Evolutionary conservation across 441 rosid genomes (phyloP).

Genomic region (Euphorbia schlechtendalii): DNA sequence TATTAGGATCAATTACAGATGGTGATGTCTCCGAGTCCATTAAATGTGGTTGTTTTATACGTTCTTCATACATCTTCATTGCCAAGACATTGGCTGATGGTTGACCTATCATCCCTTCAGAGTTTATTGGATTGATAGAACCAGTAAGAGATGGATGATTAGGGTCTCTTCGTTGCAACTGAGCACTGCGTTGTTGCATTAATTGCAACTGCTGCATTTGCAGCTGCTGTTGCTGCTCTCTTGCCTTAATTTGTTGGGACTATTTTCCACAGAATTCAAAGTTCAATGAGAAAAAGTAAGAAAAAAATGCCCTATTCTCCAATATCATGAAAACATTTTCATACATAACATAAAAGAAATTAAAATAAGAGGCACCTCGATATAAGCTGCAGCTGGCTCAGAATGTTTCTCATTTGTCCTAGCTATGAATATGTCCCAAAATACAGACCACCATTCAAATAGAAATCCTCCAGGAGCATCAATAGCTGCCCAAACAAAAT

Average conservation of each 20-base stretch:
- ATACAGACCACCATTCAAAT: constrained; percentile 85
- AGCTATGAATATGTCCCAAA: constrained; percentile 75
- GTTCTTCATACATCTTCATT: constrained; percentile 59
- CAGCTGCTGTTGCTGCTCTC: constrained; percentile 64
- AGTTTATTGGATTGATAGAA: constrained; percentile 34
- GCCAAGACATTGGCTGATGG: constrained; percentile 56
- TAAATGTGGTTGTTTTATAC: constrained; percentile 46
- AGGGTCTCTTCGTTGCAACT: constrained; percentile 53
- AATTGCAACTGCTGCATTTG: constrained; percentile 63
- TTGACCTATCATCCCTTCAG: constrained; percentile 59
- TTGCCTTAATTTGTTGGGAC: constrained; percentile 54
- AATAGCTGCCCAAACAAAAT: constrained; percentile 41
- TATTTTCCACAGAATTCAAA: constrained; percentile 16
- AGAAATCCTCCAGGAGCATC: constrained; percentile 80
- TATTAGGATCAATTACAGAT: constrained; percentile 43
- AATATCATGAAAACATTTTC: constrained; percentile 3
- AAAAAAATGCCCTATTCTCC: too few species aligned
- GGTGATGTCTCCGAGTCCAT: constrained; percentile 53
- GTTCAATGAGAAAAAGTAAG: not conserved
- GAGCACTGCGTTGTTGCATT: constrained; percentile 50
- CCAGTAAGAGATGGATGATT: constrained; percentile 41
- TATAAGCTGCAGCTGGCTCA: constrained; percentile 60
- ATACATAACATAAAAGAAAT: not conserved
- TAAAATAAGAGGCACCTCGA: constrained; percentile 40
- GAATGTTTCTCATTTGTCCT: constrained; percentile 72